Evolutionary conservation across 805 yeast species (phyloP), one percentile per base, ranked within the genome.

Genomic region (Isabelozyma heimii): DNA sequence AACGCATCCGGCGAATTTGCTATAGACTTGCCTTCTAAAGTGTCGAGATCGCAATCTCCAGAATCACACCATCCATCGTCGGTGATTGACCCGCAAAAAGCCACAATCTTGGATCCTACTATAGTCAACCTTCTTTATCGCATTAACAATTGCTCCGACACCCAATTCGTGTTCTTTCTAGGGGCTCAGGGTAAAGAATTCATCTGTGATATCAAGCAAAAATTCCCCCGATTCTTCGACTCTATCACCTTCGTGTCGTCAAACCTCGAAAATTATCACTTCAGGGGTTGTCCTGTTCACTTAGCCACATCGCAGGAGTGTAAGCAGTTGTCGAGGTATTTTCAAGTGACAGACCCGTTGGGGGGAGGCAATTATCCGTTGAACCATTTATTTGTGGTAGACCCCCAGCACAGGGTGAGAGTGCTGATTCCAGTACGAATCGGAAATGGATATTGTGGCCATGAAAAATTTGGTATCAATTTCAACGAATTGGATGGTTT

Each of bases 311-410:
- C 44, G 41, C 40, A 47, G 7, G 57, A 59, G 45, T 66, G 72
- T 54, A 50, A 49, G 12, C 27, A 41, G 12, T 47, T 70, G 16
- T 46, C 67, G 0, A 49, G 55, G 3, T 60, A 63, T 24, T 60
- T 70, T 41, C 47, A 58, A 26, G 51, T 69, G 8, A 45, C 59
- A 17, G 69, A 69, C 43, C 75, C 75, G 5, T 44, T 67, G 27
- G 73, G 75, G 3, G 74, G 75, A 7, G 75, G 73, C 2, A 13
- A 48, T 6, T 70, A 69, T 43, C 74, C 75, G 0, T 53, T 68
- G 16, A 66, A 70, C 46, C 59, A 59, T 47, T 50, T 69, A 45
- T 43, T 62, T 12, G 56, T 66, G 3, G 46, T 58, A 14, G 66
- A 62, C 42, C 17, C 42, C 3, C 27, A 46, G n/a, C 33, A 44